Evolutionary conservation across 2,329 filamentous ascomycete species (phyloP).

Genomic region (Rhytidhysteron rufulum): DNA sequence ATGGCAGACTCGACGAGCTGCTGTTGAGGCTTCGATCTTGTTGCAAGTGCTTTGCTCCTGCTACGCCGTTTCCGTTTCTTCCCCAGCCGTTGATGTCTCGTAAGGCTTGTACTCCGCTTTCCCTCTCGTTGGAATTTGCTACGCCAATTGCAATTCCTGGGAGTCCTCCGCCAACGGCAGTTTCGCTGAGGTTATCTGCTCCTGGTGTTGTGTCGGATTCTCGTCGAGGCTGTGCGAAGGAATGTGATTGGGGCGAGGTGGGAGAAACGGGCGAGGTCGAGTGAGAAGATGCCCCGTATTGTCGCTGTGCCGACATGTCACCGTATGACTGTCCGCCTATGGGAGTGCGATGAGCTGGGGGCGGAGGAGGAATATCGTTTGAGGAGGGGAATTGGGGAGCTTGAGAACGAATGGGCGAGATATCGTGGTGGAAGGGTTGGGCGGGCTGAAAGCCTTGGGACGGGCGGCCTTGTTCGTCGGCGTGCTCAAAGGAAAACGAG

Average conservation of each 20-base stretch:
- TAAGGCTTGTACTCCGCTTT: constrained; percentile 63
- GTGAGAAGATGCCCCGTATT: constrained; percentile 19
- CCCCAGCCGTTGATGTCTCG: constrained; percentile 35
- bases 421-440: constrained; percentile 18
- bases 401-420: constrained; percentile 16
- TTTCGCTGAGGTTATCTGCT: constrained; percentile 63
- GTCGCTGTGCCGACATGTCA: constrained; percentile 18
- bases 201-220: constrained; percentile 51
- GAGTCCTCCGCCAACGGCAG: constrained; percentile 61
- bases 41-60: constrained; percentile 14
- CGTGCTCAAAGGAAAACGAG: constrained; percentile 9
- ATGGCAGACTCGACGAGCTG: constrained; percentile 20
- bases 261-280: neutral
- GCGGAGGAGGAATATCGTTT: constrained; percentile 17
- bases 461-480: constrained; percentile 6
- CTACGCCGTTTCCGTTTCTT: constrained; percentile 7
- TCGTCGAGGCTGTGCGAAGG: constrained; percentile 1
- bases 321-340: constrained; percentile 19
- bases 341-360: constrained; percentile 28
- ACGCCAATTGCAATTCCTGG: constrained; percentile 64
- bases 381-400: constrained; percentile 6
- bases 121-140: constrained; percentile 56
- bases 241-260: neutral
- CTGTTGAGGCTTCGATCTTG: constrained; percentile 21
- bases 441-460: neutral